Percentiles rank a stretch among this genome's conserved stretches.
These are phyloP conservation scores for Pyracantha coccinea DNA, from an alignment of 331 rosid species.

Conservation along the genomic window DNA sequence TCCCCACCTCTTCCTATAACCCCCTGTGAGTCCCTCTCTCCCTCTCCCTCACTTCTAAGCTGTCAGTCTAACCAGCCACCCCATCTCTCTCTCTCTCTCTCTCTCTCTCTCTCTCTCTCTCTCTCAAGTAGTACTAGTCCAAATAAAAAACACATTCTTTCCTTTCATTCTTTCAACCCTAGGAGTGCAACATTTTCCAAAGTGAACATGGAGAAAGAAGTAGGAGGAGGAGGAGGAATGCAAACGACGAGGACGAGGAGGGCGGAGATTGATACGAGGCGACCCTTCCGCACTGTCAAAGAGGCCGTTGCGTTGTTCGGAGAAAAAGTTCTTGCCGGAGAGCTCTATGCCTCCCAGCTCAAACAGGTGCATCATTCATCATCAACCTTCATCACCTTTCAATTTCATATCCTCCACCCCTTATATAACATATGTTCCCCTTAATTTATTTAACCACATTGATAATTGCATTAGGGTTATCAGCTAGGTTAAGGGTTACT, in stretches of 20 bases:
- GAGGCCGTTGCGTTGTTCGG: slow-evolving; percentile 88
- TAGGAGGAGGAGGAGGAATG: background rate
- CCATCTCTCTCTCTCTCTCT: background rate
- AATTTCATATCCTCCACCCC: background rate
- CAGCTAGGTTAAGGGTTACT: background rate
- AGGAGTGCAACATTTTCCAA: background rate
- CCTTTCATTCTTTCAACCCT: background rate
- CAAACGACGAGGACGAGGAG: slow-evolving; percentile 17
- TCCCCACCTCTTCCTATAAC: background rate
- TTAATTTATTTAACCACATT: background rate
- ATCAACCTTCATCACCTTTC: background rate
- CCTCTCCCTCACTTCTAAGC: background rate
- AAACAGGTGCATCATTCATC: slow-evolving; percentile 40
- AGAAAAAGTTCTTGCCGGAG: slow-evolving; percentile 64
- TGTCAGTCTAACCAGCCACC: background rate
- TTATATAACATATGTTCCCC: background rate
- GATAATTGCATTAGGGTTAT: background rate
- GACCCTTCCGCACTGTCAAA: slow-evolving; percentile 72
- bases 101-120: slow-evolving; percentile 3
- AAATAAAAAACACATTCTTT: background rate
- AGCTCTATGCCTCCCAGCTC: slow-evolving; percentile 53
- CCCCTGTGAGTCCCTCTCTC: background rate
- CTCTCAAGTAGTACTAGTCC: background rate
- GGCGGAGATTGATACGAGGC: slow-evolving; percentile 75
- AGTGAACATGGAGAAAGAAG: background rate